Evolutionary conservation across 129 eudicot species (phyloP).

Genomic region (Heracleum sosnowskyi): DNA sequence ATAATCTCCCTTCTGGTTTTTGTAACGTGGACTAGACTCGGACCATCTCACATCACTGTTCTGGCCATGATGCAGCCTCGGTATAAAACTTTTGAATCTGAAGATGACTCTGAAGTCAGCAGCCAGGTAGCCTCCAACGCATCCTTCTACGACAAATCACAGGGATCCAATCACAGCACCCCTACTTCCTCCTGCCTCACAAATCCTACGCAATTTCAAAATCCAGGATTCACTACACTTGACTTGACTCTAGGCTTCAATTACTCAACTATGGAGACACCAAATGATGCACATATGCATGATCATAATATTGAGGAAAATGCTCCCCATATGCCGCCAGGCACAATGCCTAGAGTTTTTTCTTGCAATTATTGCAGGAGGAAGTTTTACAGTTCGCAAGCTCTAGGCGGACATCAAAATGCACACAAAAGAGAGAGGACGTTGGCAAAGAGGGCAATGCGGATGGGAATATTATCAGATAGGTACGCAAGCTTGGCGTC

Average conservation of each 20-base stretch:
- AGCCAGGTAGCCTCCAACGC: slow-evolving; percentile 45
- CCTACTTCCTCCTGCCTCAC: slow-evolving; percentile 25
- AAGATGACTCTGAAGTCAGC: slow-evolving; percentile 50
- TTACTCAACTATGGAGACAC: slow-evolving; percentile 12
- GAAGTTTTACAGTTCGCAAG: slow-evolving; percentile 88
- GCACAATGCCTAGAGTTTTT: slow-evolving; percentile 44
- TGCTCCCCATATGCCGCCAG: slow-evolving; percentile 22
- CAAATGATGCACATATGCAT: slow-evolving; percentile 11
- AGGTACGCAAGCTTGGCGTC: slow-evolving; percentile 75
- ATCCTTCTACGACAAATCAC: slow-evolving; percentile 29
- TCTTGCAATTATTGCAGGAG: slow-evolving; percentile 85
- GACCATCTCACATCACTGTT: neutral
- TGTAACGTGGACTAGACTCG: neutral
- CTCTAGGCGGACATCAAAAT: slow-evolving; percentile 88
- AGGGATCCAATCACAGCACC: slow-evolving; percentile 23
- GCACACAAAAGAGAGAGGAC: slow-evolving; percentile 92
- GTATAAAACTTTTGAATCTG: slow-evolving; percentile 35
- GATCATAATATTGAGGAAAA: slow-evolving; percentile 17
- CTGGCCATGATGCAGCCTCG: slow-evolving; percentile 39
- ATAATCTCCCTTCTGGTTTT: neutral
- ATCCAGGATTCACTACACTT: slow-evolving; percentile 22
- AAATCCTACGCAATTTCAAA: slow-evolving; percentile 11
- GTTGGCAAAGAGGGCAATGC: slow-evolving; percentile 75
- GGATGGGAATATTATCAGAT: slow-evolving; percentile 65
- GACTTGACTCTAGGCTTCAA: slow-evolving; percentile 60